phyloP scores from a whole-genome alignment of 1,139 yeast genomes.

The Saccharomycopsis hybrid region DNA sequence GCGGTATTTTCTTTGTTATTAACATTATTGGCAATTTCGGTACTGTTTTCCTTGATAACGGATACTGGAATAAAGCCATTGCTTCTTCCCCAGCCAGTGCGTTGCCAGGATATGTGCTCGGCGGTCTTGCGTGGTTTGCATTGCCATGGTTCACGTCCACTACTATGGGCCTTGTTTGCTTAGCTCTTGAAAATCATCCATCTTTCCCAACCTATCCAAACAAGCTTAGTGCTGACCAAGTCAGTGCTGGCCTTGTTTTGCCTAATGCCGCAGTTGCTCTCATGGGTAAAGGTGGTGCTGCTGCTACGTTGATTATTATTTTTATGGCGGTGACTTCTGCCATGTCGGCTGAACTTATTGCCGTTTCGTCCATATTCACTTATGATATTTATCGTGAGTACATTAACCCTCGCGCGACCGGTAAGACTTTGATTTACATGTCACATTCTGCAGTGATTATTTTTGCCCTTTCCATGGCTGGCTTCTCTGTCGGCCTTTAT shows the following conservation, averaged over 20 bases:
- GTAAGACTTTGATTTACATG: conserved; percentile 59
- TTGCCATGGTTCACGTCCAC: conserved; percentile 79
- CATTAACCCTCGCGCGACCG: conserved; percentile 69
- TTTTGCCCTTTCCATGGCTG: conserved; percentile 70
- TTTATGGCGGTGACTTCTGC: conserved; percentile 83
- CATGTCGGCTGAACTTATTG: conserved; percentile 81
- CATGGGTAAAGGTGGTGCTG: conserved; percentile 84
- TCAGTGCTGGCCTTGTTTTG: conserved; percentile 71
- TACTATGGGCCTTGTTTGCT: conserved; percentile 76
- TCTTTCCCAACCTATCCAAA: conserved; percentile 75
- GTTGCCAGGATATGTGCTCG: conserved; percentile 82
- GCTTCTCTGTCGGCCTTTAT: conserved; percentile 71
- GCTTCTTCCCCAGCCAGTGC: conserved; percentile 82
- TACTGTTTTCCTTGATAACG: conserved; percentile 82
- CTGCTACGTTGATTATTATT: conserved; percentile 64
- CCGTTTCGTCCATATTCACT: conserved; percentile 78
- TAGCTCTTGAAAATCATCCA: conserved; percentile 61
- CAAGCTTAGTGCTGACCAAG: conserved; percentile 57
- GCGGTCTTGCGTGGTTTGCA: conserved; percentile 91
- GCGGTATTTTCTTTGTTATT: conserved; percentile 79
- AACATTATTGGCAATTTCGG: conserved; percentile 85
- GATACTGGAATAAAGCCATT: conserved; percentile 87
- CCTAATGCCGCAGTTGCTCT: conserved; percentile 85
- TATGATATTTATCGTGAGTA: conserved; percentile 80
- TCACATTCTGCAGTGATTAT: conserved; percentile 61